Evolutionary conservation across 495 filamentous ascomycete genomes (phyloP), one percentile per base, ranked within the genome.

Genomic region (Penicillium canariense): DNA sequence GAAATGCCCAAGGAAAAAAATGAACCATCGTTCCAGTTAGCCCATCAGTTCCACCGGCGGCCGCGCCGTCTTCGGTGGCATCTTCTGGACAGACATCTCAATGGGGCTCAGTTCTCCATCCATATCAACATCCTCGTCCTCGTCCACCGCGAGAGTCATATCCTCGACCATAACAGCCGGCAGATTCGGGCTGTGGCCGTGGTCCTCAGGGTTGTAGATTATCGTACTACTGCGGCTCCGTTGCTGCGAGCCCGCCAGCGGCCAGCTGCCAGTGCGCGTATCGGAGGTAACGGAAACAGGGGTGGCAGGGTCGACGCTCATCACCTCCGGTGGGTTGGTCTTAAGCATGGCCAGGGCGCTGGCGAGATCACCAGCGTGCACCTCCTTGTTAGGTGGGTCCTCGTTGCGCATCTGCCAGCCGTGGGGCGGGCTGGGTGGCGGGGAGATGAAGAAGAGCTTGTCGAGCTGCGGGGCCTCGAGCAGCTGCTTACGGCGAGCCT

Each of bases 391-490:
- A 27, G 94, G 94, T 3, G 93, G 88, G 22, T 88, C 91, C 74
- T 98, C 94, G 43, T 89, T 76, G 62, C 84, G 83, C 76, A 91
- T 81, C 71, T 93, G 88, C 94, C 94, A 98, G 32, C 92, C 94
- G 65, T 90, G 87, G 2, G 94, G 94, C 45, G 94, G 94, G 54
- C 79, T 85, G 1, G 94, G 95, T 9, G 94, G 94, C 30, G 94
- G 94, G 52, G 84, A 89, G 75, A 98, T 97, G 76, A 98, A 97
- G 81, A 97, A 96, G 31, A 96, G 81, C 75, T 96, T 97, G 60
- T 89, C 84, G 38, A 85, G 76, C 57, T 96, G 89, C 12, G 94
- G 94, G 1, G 91, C 85, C 32, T 87, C 79, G 5, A 98, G 81
- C 55, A 93, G 87, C 52, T 78, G 73, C 20, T 68, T 68, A 18